These are phyloP conservation scores for Piper betle DNA, from an alignment of 164 flowering plant genomes.

Conservation along the genomic window DNA sequence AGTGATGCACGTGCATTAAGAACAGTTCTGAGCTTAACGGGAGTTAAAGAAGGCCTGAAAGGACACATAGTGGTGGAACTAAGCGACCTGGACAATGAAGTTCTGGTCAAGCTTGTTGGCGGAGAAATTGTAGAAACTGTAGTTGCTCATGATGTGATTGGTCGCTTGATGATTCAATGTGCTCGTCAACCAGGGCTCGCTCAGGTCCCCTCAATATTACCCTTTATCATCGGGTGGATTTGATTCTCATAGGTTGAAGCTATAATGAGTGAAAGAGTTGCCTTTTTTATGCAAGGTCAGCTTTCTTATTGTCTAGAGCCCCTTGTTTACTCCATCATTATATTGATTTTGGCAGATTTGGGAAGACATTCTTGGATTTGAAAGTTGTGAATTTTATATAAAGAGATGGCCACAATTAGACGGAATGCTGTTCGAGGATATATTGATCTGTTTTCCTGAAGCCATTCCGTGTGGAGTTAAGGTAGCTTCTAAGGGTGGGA, in stretches of 20 bases:
- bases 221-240: neutral
- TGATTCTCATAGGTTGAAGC: neutral
- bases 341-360: constrained; percentile 39
- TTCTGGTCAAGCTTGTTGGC: constrained; percentile 81
- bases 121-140: constrained; percentile 82
- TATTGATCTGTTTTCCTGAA: constrained; percentile 65
- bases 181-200: constrained; percentile 94
- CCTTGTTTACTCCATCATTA: neutral
- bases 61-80: constrained; percentile 86
- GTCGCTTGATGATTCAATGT: constrained; percentile 86
- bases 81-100: constrained; percentile 82
- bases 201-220: constrained; percentile 32
- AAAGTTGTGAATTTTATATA: constrained; percentile 78
- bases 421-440: constrained; percentile 75
- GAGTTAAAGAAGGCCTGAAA: constrained; percentile 69
- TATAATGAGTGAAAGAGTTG: neutral
- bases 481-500: constrained; percentile 54
- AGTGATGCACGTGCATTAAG: constrained; percentile 86
- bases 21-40: constrained; percentile 67
- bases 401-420: constrained; percentile 73
- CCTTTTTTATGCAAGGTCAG: neutral
- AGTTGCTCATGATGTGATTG: constrained; percentile 93
- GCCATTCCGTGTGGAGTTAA: constrained; percentile 85
- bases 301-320: neutral
- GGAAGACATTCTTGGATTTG: constrained; percentile 90